Percentiles rank a stretch among this genome's conserved stretches.
phyloP scores from a whole-genome alignment of 78 protist species.

The Dictyostelium firmibasis region DNA sequence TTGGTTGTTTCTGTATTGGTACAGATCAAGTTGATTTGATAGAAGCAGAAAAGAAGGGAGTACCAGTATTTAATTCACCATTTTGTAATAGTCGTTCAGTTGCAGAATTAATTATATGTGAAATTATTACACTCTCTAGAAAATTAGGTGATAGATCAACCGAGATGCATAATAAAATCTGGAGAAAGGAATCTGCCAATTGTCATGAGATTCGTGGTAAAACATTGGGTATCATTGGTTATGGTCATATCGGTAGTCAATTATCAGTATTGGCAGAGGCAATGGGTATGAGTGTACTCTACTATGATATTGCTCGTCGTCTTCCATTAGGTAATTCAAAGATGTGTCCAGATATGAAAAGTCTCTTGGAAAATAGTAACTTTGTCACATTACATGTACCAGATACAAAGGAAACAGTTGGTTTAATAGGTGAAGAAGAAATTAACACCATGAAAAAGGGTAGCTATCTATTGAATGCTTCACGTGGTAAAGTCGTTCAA shows the following conservation, averaged over 20 bases:
- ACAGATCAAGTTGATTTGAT: slow-evolving; percentile 92
- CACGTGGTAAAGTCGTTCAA: slow-evolving; percentile 91
- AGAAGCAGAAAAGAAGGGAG: slow-evolving; percentile 76
- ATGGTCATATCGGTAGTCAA: slow-evolving; percentile 89
- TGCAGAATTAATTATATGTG: slow-evolving; percentile 90
- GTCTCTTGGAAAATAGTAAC: slow-evolving; percentile 81
- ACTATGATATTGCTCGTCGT: slow-evolving; percentile 85
- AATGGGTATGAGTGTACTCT: slow-evolving; percentile 92
- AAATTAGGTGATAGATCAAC: slow-evolving; percentile 84
- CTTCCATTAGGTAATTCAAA: slow-evolving; percentile 90
- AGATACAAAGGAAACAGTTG: slow-evolving; percentile 75
- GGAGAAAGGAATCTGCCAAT: slow-evolving; percentile 86
- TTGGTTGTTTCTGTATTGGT: slow-evolving; percentile 97
- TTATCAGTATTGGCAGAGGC: slow-evolving; percentile 95
- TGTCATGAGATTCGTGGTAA: slow-evolving; percentile 95
- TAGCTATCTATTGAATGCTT: slow-evolving; percentile 86
- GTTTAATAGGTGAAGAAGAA: slow-evolving; percentile 85
- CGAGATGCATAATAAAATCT: slow-evolving; percentile 87
- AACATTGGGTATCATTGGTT: slow-evolving; percentile 91
- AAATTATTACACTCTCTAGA: slow-evolving; percentile 92
- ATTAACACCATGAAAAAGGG: slow-evolving; percentile 87
- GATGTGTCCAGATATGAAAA: slow-evolving; percentile 49
- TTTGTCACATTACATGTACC: slow-evolving; percentile 96
- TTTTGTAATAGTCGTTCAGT: slow-evolving; percentile 61
- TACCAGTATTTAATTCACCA: slow-evolving; percentile 55